Conservation (phyloP, 495 filamentous ascomycete genomes). For the Daldinia loculata region DNA sequence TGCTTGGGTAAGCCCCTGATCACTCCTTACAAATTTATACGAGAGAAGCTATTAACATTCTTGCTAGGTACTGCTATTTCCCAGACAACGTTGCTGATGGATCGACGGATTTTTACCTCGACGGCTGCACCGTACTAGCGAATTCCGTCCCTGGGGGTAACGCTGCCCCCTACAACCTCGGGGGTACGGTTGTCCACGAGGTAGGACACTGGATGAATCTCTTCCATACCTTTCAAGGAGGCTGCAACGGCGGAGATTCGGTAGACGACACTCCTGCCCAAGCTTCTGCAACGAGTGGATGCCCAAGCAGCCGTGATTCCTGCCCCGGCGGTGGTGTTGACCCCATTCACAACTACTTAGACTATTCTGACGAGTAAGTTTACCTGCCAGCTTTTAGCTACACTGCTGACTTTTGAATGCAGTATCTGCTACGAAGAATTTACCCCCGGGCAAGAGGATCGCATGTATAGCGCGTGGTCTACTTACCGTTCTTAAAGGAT, state of each 20-base stretch:
- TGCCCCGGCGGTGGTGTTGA: constrained; percentile 62
- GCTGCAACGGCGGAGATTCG: constrained; percentile 66
- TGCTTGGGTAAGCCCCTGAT: constrained; percentile 54
- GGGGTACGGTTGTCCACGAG: constrained; percentile 70
- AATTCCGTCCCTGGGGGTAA: constrained; percentile 63
- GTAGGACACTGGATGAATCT: neutral
- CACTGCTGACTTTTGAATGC: neutral
- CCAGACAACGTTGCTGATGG: constrained; percentile 47
- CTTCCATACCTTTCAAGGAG: constrained; percentile 65
- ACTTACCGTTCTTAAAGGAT: constrained; percentile 51
- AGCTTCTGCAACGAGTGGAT: constrained; percentile 62
- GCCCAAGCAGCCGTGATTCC: constrained; percentile 62
- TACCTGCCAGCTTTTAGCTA: neutral
- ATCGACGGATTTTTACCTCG: constrained; percentile 54
- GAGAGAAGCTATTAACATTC: neutral
- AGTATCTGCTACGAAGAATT: constrained; percentile 58
- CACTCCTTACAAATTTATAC: neutral
- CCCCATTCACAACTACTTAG: constrained; percentile 73
- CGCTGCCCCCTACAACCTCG: constrained; percentile 63
- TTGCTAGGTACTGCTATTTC: constrained; percentile 60
- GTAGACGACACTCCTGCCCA: constrained; percentile 68
- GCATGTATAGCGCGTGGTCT: constrained; percentile 55
- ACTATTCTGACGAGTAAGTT: constrained; percentile 66
- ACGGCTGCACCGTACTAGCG: constrained; percentile 68
- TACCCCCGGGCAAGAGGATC: constrained; percentile 54